Evolutionary conservation across 495 filamentous ascomycete genomes (phyloP), one percentile per base, ranked within the genome.

Genomic region (Aspergillus steynii): DNA sequence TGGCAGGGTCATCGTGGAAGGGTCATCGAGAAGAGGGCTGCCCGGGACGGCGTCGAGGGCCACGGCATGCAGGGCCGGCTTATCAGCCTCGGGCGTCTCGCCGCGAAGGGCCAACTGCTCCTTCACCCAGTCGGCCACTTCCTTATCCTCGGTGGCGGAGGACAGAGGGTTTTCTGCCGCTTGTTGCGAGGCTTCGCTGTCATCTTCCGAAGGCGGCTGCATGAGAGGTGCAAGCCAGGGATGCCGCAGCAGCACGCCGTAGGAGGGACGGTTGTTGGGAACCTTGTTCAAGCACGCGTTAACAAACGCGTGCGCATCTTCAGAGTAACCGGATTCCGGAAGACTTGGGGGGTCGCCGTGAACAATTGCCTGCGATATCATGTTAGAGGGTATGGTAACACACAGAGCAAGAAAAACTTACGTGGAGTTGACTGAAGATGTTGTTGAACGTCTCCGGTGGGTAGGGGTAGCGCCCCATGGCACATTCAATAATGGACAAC

Each of bases 381-480:
- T 42, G 53, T 60, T 56, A 68, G 55, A 31, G 6, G 50, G 25
- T 48, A 12, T 29, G 37, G 15, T 5, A 29, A 54, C 50, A 28
- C 2, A 48, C 68, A n/a, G 14, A 20, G 50, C 37, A 37, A 27
- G 37, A 28, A 37, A 61, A 12, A 88, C 95, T 87, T 82, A 98
- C 95, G 70, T 90, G 94, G 56, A 99, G 80, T 71, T 99, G 95
- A 68, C 92, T 96, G 82, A 98, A 98, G 55, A 99, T 98, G 65
- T 97, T 98, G 72, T 93, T 93, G 68, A 96, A 99, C 0, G 96
- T 96, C 75, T 99, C 95, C 2, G 95, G 95, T 12, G 95, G 96
- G 69, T 99, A 99, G 4, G 95, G 95, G 70, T 99, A 99, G 63
- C 88, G 83, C 25, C 95, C 95, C 83, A 96, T 86, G 25, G 93